phyloP scores from a whole-genome alignment of 2,329 filamentous ascomycete species.

The Ophiostoma novo-ulmi region DNA sequence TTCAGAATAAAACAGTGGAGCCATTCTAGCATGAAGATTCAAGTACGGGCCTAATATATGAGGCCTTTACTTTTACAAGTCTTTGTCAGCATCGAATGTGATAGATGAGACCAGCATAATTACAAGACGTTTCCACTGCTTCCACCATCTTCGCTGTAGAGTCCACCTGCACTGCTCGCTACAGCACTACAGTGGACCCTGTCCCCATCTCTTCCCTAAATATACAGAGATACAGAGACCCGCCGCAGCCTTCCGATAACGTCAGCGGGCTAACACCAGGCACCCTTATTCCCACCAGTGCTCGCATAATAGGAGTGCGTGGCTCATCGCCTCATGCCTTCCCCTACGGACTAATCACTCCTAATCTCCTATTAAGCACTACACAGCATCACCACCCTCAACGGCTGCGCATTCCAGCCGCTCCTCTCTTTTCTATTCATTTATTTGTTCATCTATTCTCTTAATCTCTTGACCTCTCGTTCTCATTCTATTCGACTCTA shows the following conservation, averaged over 20 bases:
- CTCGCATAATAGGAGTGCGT: neutral
- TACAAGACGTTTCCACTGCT: neutral
- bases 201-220: no score
- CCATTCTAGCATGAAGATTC: neutral
- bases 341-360: neutral
- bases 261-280: slow-evolving; percentile 6
- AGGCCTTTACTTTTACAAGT: neutral
- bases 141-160: neutral
- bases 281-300: neutral
- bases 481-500: neutral
- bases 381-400: neutral
- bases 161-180: neutral
- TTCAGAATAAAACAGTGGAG: neutral
- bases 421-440: neutral
- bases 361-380: neutral
- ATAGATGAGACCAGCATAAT: neutral
- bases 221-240: neutral
- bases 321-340: neutral
- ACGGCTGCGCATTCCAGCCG: neutral
- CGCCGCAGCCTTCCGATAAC: neutral
- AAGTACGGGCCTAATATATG: neutral
- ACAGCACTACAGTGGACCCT: neutral
- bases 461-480: neutral
- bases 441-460: neutral
- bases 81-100: neutral